These are phyloP conservation scores for Murraya koenigii DNA, from an alignment of 345 rosid species.

Conservation along the genomic window DNA sequence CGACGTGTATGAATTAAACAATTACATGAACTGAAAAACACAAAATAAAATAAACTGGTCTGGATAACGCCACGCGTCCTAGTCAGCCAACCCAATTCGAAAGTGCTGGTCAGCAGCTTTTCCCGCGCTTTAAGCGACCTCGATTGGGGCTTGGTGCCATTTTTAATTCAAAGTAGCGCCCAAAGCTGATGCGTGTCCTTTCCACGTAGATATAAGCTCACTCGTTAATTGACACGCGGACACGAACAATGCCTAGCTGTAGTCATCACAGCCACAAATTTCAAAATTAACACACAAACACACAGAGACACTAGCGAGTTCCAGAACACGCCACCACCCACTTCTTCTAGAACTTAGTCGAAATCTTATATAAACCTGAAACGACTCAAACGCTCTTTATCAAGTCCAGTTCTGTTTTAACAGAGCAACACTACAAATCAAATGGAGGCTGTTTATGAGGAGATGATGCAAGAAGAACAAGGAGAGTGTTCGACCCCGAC, in stretches of 20 bases:
- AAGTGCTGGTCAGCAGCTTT: neutral
- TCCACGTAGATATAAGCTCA: neutral
- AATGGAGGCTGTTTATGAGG: neutral
- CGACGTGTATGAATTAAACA: neutral
- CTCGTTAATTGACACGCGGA: neutral
- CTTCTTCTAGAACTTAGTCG: neutral
- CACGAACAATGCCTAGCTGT: slow-evolving; percentile 2
- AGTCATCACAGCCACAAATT: slow-evolving; percentile 7
- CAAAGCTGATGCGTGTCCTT: neutral
- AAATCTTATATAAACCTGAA: neutral
- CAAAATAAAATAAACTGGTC: neutral
- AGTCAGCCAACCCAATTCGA: neutral
- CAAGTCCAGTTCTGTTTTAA: neutral
- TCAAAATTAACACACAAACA: neutral
- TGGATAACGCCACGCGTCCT: neutral
- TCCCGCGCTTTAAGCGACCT: neutral
- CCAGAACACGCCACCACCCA: slow-evolving; percentile 19
- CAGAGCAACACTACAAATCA: neutral
- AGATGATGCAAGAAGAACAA: neutral
- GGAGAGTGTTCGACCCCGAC: slow-evolving; percentile 35
- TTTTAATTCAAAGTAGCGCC: neutral
- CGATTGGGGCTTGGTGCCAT: neutral
- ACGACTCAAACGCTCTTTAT: neutral
- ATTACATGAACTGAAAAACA: neutral
- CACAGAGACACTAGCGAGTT: too few relatives aligned